phyloP scores from a whole-genome alignment of 345 rosid genomes.

The Sonneratia alba region DNA sequence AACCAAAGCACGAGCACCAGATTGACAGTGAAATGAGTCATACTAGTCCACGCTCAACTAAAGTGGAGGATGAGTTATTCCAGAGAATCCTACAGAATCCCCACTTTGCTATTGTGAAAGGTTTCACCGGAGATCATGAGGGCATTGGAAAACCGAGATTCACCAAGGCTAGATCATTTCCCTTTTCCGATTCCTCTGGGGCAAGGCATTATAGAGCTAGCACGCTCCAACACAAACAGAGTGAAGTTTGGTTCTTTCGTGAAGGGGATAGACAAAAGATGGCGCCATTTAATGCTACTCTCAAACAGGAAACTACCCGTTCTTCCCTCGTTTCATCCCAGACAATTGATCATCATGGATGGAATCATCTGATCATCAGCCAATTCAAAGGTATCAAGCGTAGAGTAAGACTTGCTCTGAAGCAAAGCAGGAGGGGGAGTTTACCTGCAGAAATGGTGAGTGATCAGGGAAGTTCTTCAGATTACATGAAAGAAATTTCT shows the following conservation, averaged over 20 bases:
- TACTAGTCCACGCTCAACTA: neutral
- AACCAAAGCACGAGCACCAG: neutral
- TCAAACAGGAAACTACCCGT: neutral
- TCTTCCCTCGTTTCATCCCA: neutral
- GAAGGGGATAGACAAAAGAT: slow-evolving; percentile 18
- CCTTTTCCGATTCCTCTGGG: slow-evolving; percentile 29
- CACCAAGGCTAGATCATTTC: slow-evolving; percentile 79
- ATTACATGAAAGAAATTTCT: slow-evolving; percentile 13
- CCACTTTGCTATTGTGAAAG: slow-evolving; percentile 17
- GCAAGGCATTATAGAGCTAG: slow-evolving; percentile 25
- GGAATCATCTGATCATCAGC: slow-evolving; percentile 35
- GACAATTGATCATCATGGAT: slow-evolving; percentile 19
- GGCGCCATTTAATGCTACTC: neutral
- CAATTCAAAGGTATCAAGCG: slow-evolving; percentile 48
- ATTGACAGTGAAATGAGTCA: neutral
- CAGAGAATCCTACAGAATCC: slow-evolving; percentile 22
- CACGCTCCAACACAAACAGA: slow-evolving; percentile 62
- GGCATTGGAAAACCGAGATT: slow-evolving; percentile 21
- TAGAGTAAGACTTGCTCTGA: slow-evolving; percentile 44
- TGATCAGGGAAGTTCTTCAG: slow-evolving; percentile 6
- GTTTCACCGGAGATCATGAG: slow-evolving; percentile 26
- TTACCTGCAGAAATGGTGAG: slow-evolving; percentile 7
- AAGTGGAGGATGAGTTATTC: slow-evolving; percentile 16
- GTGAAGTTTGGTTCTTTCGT: slow-evolving; percentile 53
- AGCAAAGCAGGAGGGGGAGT: slow-evolving; percentile 28